phyloP scores from a whole-genome alignment of 1,284 basidiomycete genomes.

The Trichosporon faecale region DNA sequence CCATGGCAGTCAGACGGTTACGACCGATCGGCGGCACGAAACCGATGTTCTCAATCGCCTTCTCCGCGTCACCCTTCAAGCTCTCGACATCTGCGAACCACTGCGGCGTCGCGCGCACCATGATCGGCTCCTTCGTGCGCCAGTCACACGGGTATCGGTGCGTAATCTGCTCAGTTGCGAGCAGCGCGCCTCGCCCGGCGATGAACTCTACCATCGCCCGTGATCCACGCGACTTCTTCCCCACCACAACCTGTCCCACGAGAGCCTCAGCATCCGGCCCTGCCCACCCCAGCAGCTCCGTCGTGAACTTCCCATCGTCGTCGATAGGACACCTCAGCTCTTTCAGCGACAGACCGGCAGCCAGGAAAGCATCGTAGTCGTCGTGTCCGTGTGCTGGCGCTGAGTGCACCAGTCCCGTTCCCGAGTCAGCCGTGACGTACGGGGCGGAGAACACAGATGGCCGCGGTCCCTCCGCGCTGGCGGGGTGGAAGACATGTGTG shows the following conservation, averaged over 20 bases:
- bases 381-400: constrained; percentile 94
- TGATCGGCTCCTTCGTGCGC: constrained; percentile 90
- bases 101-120: constrained; percentile 90
- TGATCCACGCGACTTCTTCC: constrained; percentile 60
- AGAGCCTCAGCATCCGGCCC: constrained; percentile 47
- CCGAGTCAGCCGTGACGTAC: constrained; percentile 82
- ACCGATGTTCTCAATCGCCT: constrained; percentile 66
- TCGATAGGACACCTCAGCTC: constrained; percentile 71
- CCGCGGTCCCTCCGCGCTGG: constrained; percentile 56
- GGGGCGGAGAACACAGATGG: constrained; percentile 55
- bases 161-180: constrained; percentile 68
- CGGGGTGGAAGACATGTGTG: constrained; percentile 62
- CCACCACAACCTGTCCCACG: constrained; percentile 69
- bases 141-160: constrained; percentile 97
- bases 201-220: constrained; percentile 64
- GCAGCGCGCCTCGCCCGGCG: constrained; percentile 58
- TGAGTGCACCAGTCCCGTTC: constrained; percentile 95
- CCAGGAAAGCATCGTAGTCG: constrained; percentile 74
- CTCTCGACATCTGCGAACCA: constrained; percentile 93
- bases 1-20: constrained; percentile 78
- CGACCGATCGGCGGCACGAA: constrained; percentile 79
- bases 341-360: constrained; percentile 41
- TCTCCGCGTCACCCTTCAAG: constrained; percentile 73
- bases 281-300: constrained; percentile 59
- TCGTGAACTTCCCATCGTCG: constrained; percentile 69